A percentile compares a stretch with the other conserved stretches of the same genome.
phyloP scores from a whole-genome alignment of 192 early-diverging fungal genomes.

The Mortierella antarctica region DNA sequence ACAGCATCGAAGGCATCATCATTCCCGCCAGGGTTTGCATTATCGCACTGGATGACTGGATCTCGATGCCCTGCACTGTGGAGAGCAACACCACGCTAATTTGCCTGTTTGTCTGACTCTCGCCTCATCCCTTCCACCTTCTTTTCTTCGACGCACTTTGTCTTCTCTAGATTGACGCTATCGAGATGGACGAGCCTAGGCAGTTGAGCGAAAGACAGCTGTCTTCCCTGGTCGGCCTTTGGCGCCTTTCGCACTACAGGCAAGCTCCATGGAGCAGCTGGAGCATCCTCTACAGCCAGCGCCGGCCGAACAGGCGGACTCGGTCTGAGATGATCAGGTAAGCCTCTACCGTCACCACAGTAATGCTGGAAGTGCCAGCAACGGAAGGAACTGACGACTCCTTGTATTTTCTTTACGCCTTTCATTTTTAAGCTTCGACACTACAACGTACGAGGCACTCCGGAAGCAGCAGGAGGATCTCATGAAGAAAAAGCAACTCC shows the following conservation, averaged over 20 bases:
- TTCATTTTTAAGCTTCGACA: slow-evolving; percentile 26
- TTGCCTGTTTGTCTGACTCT: no score
- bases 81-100: no score
- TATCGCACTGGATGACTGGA: no score
- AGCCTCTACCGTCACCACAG: neutral
- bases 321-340: slow-evolving; percentile 40
- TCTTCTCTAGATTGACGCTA: slow-evolving; percentile 23
- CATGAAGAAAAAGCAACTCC: slow-evolving; percentile 21
- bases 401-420: no score
- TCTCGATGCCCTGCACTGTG: no score
- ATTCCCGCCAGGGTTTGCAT: no score
- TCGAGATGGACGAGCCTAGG: slow-evolving; percentile 17
- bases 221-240: slow-evolving; percentile 25
- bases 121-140: neutral
- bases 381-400: no score
- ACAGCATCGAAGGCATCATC: no score
- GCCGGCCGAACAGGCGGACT: slow-evolving; percentile 15
- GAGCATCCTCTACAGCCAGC: slow-evolving; percentile 46
- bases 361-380: neutral
- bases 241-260: slow-evolving; percentile 38
- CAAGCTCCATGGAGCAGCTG: slow-evolving; percentile 44
- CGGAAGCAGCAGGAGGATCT: slow-evolving; percentile 26
- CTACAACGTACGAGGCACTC: slow-evolving; percentile 27
- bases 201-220: slow-evolving; percentile 35
- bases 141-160: neutral